A percentile compares a stretch with the other conserved stretches of the same genome.
These are phyloP conservation scores for Linderniella brevidens DNA, from an alignment of 257 asterid species.

Conservation along the genomic window DNA sequence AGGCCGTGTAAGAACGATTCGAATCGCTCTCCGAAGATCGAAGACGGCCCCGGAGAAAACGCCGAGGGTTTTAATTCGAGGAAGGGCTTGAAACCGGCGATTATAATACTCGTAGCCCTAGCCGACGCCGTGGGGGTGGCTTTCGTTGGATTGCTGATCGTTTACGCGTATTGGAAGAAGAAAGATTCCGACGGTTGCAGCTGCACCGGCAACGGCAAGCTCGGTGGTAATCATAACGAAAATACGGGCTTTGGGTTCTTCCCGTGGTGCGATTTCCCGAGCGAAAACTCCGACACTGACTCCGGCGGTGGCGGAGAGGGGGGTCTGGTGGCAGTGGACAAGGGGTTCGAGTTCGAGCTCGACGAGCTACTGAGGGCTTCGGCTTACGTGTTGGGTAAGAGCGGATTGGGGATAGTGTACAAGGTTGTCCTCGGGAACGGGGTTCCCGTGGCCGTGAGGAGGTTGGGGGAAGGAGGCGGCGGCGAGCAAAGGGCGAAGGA, in stretches of 20 bases:
- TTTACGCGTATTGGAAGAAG: too few relatives aligned
- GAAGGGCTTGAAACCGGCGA: constrained; percentile 17
- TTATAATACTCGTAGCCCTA: too few relatives aligned
- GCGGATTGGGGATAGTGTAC: constrained; percentile 80
- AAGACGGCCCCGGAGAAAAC: constrained; percentile 35
- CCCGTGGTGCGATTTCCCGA: too few relatives aligned
- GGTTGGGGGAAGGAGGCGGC: constrained; percentile 93
- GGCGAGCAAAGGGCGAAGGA: constrained; percentile 90
- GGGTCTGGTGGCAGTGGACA: constrained; percentile 59
- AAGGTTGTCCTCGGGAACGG: constrained; percentile 90
- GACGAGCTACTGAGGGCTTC: constrained; percentile 90
- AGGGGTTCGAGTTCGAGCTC: constrained; percentile 57
- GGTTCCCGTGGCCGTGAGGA: constrained; percentile 58
- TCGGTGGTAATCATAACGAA: constrained; percentile 43
- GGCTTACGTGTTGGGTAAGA: constrained; percentile 83
- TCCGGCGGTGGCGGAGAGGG: constrained; percentile 60
- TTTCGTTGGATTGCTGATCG: too few relatives aligned
- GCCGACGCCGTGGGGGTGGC: too few relatives aligned
- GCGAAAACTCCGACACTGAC: constrained; percentile 58
- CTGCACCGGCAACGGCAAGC: constrained; percentile 29
- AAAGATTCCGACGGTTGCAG: too few relatives aligned
- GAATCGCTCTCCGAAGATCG: constrained; percentile 25
- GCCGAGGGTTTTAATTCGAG: constrained; percentile 16
- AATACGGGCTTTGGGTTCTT: constrained; percentile 67
- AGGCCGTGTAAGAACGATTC: too few relatives aligned